These are phyloP conservation scores for Pichia sp. DNA, from an alignment of 1,139 yeast species.

Conservation along the genomic window DNA sequence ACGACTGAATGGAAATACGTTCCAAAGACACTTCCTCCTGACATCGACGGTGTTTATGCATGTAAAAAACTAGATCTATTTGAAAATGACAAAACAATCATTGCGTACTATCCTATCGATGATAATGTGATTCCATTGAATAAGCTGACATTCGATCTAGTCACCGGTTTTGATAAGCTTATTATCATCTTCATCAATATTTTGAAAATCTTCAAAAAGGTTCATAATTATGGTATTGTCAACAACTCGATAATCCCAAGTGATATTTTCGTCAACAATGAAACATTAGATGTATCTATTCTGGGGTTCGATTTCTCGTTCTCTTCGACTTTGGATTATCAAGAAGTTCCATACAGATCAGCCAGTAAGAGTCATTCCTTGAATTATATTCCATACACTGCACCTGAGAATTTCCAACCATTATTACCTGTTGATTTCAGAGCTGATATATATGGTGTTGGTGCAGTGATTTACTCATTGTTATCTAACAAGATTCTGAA, in stretches of 20 bases:
- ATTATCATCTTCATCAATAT: constrained; percentile 37
- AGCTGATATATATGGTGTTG: constrained; percentile 52
- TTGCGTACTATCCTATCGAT: constrained; percentile 12
- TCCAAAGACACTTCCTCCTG: constrained; percentile 16
- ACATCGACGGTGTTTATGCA: constrained; percentile 8
- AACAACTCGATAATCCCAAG: constrained; percentile 49
- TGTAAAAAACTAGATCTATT: constrained; percentile 11
- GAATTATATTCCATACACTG: constrained; percentile 46
- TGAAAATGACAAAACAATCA: constrained; percentile 8
- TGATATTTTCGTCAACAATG: constrained; percentile 36
- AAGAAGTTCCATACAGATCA: constrained; percentile 37
- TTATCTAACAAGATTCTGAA: constrained; percentile 46
- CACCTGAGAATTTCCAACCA: constrained; percentile 52
- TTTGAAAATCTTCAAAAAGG: constrained; percentile 36
- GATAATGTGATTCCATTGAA: constrained; percentile 7
- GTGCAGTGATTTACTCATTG: constrained; percentile 50
- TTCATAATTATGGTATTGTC: constrained; percentile 47
- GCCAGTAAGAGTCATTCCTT: constrained; percentile 35
- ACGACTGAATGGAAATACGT: constrained; percentile 8
- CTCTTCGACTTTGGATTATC: constrained; percentile 43
- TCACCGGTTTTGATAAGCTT: constrained; percentile 34
- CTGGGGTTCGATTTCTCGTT: constrained; percentile 55
- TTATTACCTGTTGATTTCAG: constrained; percentile 45
- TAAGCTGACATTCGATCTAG: constrained; percentile 4
- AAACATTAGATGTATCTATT: constrained; percentile 37